A percentile compares a stretch with the other conserved stretches of the same genome.
These are phyloP conservation scores for Geotrichum siamense DNA, from an alignment of 1,139 yeast genomes.

Conservation along the genomic window DNA sequence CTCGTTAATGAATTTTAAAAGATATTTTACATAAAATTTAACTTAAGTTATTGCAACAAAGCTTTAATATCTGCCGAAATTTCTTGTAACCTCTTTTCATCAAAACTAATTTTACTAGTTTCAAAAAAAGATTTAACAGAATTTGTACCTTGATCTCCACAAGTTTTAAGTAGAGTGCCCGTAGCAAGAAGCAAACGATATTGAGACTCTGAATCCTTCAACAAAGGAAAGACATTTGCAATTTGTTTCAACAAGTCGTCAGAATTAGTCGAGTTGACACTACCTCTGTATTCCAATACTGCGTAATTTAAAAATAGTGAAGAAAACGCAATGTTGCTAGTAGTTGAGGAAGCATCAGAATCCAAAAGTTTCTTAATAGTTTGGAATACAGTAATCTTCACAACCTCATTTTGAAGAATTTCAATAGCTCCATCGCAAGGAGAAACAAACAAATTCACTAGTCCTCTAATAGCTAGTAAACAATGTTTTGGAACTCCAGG, in stretches of 20 bases:
- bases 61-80: slow-evolving; percentile 15
- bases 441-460: slow-evolving; percentile 44
- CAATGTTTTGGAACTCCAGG: slow-evolving; percentile 39
- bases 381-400: slow-evolving; percentile 27
- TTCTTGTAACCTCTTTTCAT: slow-evolving; percentile 14
- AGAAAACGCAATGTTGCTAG: slow-evolving; percentile 41
- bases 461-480: slow-evolving; percentile 47
- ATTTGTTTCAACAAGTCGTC: slow-evolving; percentile 24
- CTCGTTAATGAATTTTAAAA: background rate
- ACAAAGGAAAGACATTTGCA: slow-evolving; percentile 20
- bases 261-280: slow-evolving; percentile 23
- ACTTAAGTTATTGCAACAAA: background rate
- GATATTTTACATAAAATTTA: background rate
- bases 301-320: slow-evolving; percentile 50
- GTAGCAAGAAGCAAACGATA: slow-evolving; percentile 50
- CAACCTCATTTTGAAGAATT: slow-evolving; percentile 32
- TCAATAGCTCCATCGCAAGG: slow-evolving; percentile 41
- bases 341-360: slow-evolving; percentile 19
- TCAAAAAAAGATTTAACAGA: slow-evolving; percentile 7
- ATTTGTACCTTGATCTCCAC: slow-evolving; percentile 8
- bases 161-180: slow-evolving; percentile 39
- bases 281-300: slow-evolving; percentile 27
- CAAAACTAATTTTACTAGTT: slow-evolving; percentile 2
- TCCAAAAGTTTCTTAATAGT: slow-evolving; percentile 26
- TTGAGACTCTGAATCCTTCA: slow-evolving; percentile 45